Percentiles rank a stretch among this genome's conserved stretches.
phyloP scores from a whole-genome alignment of 176 grass and related monocot genomes.

The Oryza meridionalis region DNA sequence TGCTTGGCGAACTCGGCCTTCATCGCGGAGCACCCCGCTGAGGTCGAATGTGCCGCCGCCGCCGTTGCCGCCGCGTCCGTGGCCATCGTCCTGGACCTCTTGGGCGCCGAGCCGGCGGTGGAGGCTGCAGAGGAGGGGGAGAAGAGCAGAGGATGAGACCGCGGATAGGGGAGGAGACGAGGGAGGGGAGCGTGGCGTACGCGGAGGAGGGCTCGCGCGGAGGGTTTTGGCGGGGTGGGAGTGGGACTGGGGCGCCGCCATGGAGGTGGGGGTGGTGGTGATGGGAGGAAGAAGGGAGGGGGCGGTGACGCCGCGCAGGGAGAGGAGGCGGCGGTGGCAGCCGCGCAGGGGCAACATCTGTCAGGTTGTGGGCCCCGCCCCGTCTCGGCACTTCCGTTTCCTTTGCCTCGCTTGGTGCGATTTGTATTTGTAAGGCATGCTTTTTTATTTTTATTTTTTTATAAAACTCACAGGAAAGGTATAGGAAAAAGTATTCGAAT shows the following conservation, averaged over 20 bases:
- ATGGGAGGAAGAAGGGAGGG: background rate
- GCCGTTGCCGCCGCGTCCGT: slow-evolving; percentile 36
- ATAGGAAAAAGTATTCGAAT: no score
- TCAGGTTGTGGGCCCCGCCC: background rate
- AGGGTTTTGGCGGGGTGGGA: slow-evolving; percentile 42
- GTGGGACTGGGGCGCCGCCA: slow-evolving; percentile 39
- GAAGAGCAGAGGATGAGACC: background rate
- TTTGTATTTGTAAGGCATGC: no score
- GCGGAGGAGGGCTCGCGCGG: background rate
- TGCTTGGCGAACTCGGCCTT: slow-evolving; percentile 53
- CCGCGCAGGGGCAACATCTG: slow-evolving; percentile 38
- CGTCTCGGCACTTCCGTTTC: background rate
- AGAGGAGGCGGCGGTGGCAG: slow-evolving; percentile 35
- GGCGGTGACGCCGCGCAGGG: slow-evolving; percentile 16
- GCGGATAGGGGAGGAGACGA: background rate
- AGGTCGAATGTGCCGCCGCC: background rate
- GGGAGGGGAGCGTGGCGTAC: background rate
- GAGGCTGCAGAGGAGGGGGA: slow-evolving; percentile 25
- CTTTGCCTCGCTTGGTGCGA: no score
- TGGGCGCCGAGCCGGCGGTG: slow-evolving; percentile 34
- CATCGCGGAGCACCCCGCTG: slow-evolving; percentile 42
- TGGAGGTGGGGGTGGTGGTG: background rate
- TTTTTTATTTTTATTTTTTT: no score
- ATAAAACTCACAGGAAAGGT: no score
- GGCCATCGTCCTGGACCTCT: slow-evolving; percentile 50